A percentile compares a stretch with the other conserved stretches of the same genome.
These are phyloP conservation scores for Bigelowiella natans DNA, from an alignment of 78 protist genomes.

Conservation along the genomic window DNA sequence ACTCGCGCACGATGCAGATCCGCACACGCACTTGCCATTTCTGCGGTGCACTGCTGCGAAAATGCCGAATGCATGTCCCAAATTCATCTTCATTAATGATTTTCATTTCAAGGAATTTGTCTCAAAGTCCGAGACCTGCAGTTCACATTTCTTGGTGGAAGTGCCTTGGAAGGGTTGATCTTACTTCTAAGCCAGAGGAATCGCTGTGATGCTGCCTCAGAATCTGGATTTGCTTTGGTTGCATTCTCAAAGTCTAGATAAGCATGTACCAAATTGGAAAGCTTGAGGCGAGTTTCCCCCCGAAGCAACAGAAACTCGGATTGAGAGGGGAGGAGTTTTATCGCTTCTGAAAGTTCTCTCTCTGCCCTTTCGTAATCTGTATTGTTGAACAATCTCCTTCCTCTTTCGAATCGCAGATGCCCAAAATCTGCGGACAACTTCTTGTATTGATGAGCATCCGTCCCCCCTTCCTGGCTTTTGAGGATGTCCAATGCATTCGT, in stretches of 20 bases:
- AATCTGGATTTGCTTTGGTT: background rate
- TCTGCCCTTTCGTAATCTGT: background rate
- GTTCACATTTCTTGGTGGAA: no score
- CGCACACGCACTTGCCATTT: no score
- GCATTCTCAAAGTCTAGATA: background rate
- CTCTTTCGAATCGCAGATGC: background rate
- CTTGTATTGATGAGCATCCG: background rate
- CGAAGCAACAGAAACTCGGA: background rate
- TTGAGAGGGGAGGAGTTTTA: background rate
- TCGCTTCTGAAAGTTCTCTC: background rate
- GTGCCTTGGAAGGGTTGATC: no score
- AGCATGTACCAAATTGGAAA: background rate
- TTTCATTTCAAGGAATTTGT: no score
- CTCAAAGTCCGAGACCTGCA: no score
- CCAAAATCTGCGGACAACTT: background rate
- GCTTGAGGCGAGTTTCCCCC: background rate
- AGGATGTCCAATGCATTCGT: background rate
- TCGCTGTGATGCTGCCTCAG: background rate
- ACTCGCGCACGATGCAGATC: no score
- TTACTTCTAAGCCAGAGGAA: background rate
- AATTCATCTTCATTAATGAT: no score
- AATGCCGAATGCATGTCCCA: no score
- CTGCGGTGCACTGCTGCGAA: no score
- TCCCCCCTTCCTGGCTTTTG: background rate
- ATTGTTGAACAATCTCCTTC: background rate